phyloP scores from a whole-genome alignment of 2,329 filamentous ascomycete species.

The Xylariaceae sp. region DNA sequence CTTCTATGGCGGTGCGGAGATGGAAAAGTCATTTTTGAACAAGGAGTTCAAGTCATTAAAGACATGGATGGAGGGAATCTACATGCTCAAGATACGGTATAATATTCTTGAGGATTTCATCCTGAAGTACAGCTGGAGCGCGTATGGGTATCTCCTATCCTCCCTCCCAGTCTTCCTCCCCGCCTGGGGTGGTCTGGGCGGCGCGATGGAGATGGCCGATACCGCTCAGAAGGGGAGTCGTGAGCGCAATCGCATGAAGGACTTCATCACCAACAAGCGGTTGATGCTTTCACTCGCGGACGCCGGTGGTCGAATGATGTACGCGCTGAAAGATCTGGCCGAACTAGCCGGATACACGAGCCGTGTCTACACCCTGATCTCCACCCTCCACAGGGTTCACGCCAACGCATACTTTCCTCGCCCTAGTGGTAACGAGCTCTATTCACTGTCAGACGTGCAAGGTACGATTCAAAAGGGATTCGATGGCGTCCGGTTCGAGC shows the following conservation, averaged over 20 bases:
- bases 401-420: conserved; percentile 78
- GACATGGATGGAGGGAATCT: conserved; percentile 97
- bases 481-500: conserved; percentile 86
- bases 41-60: conserved; percentile 89
- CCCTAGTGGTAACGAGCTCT: conserved; percentile 66
- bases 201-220: conserved; percentile 60
- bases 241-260: conserved; percentile 87
- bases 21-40: conserved; percentile 89
- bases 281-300: conserved; percentile 97
- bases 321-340: conserved; percentile 95
- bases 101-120: conserved; percentile 99
- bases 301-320: conserved; percentile 98
- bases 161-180: conserved; percentile 92
- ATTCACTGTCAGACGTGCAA: conserved; percentile 84
- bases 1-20: conserved; percentile 93
- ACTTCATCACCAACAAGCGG: conserved; percentile 98
- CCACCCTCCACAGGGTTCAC: conserved; percentile 88
- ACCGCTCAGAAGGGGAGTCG: conserved; percentile 48
- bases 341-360: conserved; percentile 95
- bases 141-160: conserved; percentile 90
- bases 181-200: conserved; percentile 82
- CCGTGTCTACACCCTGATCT: conserved; percentile 90
- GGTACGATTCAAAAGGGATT: conserved; percentile 93
- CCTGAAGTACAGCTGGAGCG: conserved; percentile 97
- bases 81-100: conserved; percentile 95